These are phyloP conservation scores for Cyberlindnera xishuangbannaensis DNA, from an alignment of 805 yeast genomes.

Conservation along the genomic window DNA sequence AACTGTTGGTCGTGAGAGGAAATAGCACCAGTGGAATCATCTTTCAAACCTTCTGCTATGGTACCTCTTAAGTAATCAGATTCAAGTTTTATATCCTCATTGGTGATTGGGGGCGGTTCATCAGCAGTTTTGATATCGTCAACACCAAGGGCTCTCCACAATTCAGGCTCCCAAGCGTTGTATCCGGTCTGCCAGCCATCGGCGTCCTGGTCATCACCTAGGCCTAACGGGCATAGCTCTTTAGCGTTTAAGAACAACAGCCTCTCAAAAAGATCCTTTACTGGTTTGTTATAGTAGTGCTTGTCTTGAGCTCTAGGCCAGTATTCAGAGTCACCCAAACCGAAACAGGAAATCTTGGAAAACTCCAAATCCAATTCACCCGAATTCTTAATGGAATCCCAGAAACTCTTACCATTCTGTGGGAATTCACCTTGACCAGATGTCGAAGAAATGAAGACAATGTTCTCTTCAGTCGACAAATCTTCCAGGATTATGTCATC, in stretches of 20 bases:
- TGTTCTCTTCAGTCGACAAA: slow-evolving; percentile 43
- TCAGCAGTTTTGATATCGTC: slow-evolving; percentile 74
- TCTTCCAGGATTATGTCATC: slow-evolving; percentile 57
- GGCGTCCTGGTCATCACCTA: slow-evolving; percentile 97
- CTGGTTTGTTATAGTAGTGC: slow-evolving; percentile 90
- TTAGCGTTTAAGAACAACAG: slow-evolving; percentile 68
- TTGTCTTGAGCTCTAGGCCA: slow-evolving; percentile 98
- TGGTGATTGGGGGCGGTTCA: slow-evolving; percentile 90
- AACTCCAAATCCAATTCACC: slow-evolving; percentile 63
- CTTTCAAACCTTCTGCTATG: slow-evolving; percentile 78
- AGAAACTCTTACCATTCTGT: slow-evolving; percentile 62
- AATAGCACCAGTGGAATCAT: slow-evolving; percentile 84
- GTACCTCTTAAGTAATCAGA: slow-evolving; percentile 91
- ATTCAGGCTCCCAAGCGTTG: slow-evolving; percentile 72
- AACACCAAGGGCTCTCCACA: slow-evolving; percentile 90
- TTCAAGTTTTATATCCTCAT: slow-evolving; percentile 89
- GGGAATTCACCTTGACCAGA: slow-evolving; percentile 97
- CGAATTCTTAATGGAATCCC: slow-evolving; percentile 69
- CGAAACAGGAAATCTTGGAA: slow-evolving; percentile 68
- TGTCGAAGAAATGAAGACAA: slow-evolving; percentile 71
- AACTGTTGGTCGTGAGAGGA: slow-evolving; percentile 87
- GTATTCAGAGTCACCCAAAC: slow-evolving; percentile 90
- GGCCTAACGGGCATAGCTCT: slow-evolving; percentile 67
- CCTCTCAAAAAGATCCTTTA: slow-evolving; percentile 62
- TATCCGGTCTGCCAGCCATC: slow-evolving; percentile 94